Conservation (phyloP, 1,284 basidiomycete species). For the Ceratobasidium sp. region DNA sequence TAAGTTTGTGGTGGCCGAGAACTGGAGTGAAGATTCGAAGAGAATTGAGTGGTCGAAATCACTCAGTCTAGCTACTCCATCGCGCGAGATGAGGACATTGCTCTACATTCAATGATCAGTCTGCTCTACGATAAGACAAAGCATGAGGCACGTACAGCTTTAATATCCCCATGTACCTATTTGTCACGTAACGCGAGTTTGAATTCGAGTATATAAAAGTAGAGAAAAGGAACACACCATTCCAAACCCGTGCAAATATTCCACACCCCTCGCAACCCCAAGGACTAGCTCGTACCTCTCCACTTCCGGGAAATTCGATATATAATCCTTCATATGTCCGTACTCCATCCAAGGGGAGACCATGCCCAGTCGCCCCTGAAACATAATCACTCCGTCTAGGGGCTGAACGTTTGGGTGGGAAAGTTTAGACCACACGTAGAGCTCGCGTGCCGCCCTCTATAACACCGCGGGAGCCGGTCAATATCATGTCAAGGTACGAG, state of each 20-base stretch:
- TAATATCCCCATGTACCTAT: background rate
- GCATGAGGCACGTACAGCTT: background rate
- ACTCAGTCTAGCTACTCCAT: background rate
- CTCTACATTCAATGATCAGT: background rate
- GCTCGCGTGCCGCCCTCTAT: conserved; percentile 3
- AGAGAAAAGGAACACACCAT: background rate
- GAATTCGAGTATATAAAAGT: background rate
- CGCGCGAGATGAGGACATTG: background rate
- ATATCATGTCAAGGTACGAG: too few species aligned
- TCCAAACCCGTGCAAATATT: background rate
- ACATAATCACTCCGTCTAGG: background rate
- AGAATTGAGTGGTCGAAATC: background rate
- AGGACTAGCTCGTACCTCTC: too few species aligned
- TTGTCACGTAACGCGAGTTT: background rate
- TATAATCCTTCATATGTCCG: background rate
- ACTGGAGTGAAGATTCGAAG: background rate
- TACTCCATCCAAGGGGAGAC: background rate
- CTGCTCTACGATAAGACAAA: background rate
- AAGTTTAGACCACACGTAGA: background rate
- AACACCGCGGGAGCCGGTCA: too few species aligned
- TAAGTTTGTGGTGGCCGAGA: background rate
- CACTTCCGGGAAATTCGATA: too few species aligned
- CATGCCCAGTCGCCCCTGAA: background rate
- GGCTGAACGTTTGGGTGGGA: background rate
- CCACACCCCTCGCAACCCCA: background rate